A percentile compares a stretch with the other conserved stretches of the same genome.
Conservation (phyloP, 768 basidiomycete genomes). For the Naganishia kalamii region DNA sequence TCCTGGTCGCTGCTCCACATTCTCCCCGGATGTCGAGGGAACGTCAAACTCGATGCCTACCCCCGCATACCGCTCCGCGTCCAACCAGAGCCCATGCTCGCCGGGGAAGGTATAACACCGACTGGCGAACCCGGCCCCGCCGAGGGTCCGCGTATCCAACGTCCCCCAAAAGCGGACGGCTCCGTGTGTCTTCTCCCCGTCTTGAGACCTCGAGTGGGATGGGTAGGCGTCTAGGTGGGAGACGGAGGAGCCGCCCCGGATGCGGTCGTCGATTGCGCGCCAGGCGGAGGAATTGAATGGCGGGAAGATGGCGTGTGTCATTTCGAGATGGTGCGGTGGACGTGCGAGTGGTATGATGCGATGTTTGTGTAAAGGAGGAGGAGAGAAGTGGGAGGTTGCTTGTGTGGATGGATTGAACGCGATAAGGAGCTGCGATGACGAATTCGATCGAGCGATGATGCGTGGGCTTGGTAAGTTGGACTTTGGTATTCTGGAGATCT, state of each 20-base stretch:
- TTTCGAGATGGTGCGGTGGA: too few relatives aligned
- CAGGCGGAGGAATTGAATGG: slow-evolving; percentile 38
- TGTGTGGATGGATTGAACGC: too few relatives aligned
- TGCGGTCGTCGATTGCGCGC: slow-evolving; percentile 47
- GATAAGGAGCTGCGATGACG: too few relatives aligned
- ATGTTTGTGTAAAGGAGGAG: slow-evolving; percentile 12
- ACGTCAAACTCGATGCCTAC: slow-evolving; percentile 6
- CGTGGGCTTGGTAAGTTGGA: too few relatives aligned
- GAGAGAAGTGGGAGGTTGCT: background rate
- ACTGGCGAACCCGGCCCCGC: slow-evolving; percentile 49
- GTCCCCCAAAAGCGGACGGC: slow-evolving; percentile 43
- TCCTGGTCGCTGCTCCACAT: background rate
- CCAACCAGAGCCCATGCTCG: slow-evolving; percentile 5
- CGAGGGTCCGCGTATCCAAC: slow-evolving; percentile 47
- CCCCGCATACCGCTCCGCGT: background rate
- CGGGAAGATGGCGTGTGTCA: slow-evolving; percentile 37
- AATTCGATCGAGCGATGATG: too few relatives aligned
- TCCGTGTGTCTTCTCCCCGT: background rate
- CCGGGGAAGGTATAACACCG: slow-evolving; percentile 46
- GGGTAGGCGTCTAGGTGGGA: slow-evolving; percentile 36
- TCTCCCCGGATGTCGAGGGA: background rate
- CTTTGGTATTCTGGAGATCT: too few relatives aligned
- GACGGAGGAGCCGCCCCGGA: slow-evolving; percentile 45
- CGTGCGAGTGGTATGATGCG: slow-evolving; percentile 29
- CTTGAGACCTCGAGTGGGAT: too few relatives aligned